phyloP scores from a whole-genome alignment of 257 asterid genomes.

The Solanum virginianum region DNA sequence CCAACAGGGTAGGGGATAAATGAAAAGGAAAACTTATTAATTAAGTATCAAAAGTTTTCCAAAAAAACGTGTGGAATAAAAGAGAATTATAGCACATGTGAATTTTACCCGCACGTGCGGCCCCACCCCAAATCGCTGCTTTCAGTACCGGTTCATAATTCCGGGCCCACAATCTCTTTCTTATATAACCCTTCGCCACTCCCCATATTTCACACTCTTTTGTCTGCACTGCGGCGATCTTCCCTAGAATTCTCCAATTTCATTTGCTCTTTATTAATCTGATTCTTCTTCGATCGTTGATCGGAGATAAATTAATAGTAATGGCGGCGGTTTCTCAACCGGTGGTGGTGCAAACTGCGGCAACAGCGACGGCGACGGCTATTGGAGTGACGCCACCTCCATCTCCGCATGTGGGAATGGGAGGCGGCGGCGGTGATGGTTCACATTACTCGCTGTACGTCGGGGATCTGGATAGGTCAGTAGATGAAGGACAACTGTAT shows the following conservation, averaged over 20 bases:
- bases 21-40: too few relatives aligned
- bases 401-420: background rate
- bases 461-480: slow-evolving; percentile 62
- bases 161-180: background rate
- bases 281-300: background rate
- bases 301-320: background rate
- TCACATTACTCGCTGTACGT: slow-evolving; percentile 51
- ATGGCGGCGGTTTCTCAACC: slow-evolving; percentile 15
- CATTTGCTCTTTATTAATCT: background rate
- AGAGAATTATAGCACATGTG: background rate
- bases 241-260: background rate
- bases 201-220: background rate
- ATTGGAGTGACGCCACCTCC: slow-evolving; percentile 17
- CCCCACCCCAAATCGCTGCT: background rate
- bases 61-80: background rate
- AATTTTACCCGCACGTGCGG: background rate
- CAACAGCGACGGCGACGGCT: background rate
- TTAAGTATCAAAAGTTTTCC: too few relatives aligned
- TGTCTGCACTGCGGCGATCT: background rate
- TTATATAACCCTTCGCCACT: background rate
- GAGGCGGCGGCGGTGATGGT: background rate
- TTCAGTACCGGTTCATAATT: background rate
- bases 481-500: slow-evolving; percentile 48
- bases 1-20: rapidly evolving
- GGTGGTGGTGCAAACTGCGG: slow-evolving; percentile 16